Conservation (phyloP, 176 grass and related monocot species). For the Rhynchospora tenuis region DNA sequence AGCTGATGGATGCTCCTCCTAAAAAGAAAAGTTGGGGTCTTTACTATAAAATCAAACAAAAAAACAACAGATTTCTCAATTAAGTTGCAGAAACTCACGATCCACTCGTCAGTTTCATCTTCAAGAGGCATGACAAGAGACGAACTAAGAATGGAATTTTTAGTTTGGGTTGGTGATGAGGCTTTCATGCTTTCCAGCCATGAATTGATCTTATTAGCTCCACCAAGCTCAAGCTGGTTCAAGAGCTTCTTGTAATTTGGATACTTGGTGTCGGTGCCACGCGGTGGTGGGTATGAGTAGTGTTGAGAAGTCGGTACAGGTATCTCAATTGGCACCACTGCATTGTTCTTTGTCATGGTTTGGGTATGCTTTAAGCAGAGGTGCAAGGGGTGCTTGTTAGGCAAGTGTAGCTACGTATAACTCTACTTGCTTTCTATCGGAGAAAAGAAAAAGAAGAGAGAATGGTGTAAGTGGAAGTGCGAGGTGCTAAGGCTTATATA, state of each 20-base stretch:
- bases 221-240: conserved; percentile 30
- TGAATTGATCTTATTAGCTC: conserved; percentile 6
- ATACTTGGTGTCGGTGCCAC: conserved; percentile 12
- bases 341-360: conserved; percentile 56
- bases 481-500: background rate
- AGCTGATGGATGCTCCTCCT: conserved; percentile 79
- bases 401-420: conserved; percentile 1
- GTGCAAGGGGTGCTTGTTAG: background rate
- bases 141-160: background rate
- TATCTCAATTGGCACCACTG: conserved; percentile 33
- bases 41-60: background rate
- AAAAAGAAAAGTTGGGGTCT: background rate
- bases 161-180: conserved; percentile 51
- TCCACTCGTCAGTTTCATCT: conserved; percentile 40
- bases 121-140: background rate
- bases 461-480: conserved; percentile 5
- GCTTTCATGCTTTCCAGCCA: conserved; percentile 54
- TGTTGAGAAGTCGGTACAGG: conserved; percentile 14
- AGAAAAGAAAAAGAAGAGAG: background rate
- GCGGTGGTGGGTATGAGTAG: conserved; percentile 15
- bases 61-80: background rate
- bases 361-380: background rate
- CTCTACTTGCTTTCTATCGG: conserved; percentile 2
- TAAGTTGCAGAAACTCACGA: conserved; percentile 29
- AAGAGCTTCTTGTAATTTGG: conserved; percentile 30